Evolutionary conservation across 805 yeast genomes (phyloP), one percentile per base, ranked within the genome.

Genomic region (Lipomyces chichibuensis): DNA sequence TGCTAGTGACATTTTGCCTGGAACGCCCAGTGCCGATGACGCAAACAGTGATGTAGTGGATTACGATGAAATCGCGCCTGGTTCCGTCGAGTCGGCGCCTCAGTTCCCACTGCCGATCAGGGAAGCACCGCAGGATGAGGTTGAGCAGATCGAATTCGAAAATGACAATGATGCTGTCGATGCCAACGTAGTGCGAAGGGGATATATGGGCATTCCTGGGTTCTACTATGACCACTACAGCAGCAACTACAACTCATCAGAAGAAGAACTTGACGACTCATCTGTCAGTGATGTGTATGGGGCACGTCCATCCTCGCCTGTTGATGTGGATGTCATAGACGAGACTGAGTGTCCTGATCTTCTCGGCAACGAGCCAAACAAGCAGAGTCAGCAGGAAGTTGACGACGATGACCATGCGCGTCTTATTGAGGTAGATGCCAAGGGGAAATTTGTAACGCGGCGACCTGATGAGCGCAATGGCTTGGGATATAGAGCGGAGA

Each of bases 191-290:
- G 23, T 2, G 25, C 60, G 56, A 57, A 37, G 62, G 33, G 25
- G 52, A 11, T 65, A 57, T 29, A 32, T 57, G 57, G 69, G 68
- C 37, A 37, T 65, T 3, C 66, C 70, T 33, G 68, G 70, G 25
- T 67, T 67, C 52, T 67, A 67, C 27, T 65, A 55, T 32, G 62
- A 65, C 53, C 13, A 56, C 13, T 57, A 37, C 53, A 60, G 56
- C 52, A 61, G 68, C 35, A 65, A 55, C 39, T 67, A 66, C 64
- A 63, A 69, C 53, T 66, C 71, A 23, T 66, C 71, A 2, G 71
- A 69, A 57, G 71, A 69, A 51, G 71, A 69, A 2, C 65, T 54
- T 8, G 71, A 69, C 54, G 67, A 58, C 20, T 67, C 67, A 27
- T 57, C 65, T 7, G 55, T 62, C 17, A 57, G 65, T 51, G 65